Percentiles rank a stretch among this genome's conserved stretches.
phyloP scores from a whole-genome alignment of 768 basidiomycete species.

The Lepiota subincarnata region DNA sequence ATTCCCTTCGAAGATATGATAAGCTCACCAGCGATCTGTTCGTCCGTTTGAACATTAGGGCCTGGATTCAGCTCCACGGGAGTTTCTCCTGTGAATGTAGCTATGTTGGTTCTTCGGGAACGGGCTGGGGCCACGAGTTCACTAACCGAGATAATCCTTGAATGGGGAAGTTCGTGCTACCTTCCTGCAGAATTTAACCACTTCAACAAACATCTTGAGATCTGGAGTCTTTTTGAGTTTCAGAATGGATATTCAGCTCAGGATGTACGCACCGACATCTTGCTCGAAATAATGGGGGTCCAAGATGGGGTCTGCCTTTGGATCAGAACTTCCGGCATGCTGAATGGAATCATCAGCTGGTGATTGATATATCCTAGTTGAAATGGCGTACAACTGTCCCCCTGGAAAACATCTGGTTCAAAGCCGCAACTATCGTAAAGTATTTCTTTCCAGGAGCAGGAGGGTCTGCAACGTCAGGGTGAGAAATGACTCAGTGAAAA shows the following conservation, averaged over 20 bases:
- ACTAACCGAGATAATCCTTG: constrained; percentile 11
- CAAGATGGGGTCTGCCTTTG: not conserved
- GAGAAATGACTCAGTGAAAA: not conserved
- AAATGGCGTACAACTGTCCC: constrained; percentile 10
- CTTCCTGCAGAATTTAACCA: constrained; percentile 27
- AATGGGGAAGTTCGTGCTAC: constrained; percentile 24
- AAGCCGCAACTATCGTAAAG: constrained; percentile 1
- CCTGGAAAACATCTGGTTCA: constrained; percentile 13
- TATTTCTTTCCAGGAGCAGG: constrained; percentile 12
- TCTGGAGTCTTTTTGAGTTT: constrained; percentile 18
- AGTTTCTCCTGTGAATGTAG: too few species aligned
- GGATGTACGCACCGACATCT: not conserved
- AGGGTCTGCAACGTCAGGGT: not conserved
- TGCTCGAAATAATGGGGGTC: not conserved
- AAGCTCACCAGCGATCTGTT: constrained; percentile 27
- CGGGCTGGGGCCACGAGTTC: not conserved
- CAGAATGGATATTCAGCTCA: not conserved
- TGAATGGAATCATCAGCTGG: not conserved
- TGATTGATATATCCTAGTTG: not conserved
- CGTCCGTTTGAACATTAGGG: constrained; percentile 24
- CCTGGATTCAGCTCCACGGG: constrained; percentile 30
- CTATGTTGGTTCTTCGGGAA: not conserved
- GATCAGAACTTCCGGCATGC: not conserved
- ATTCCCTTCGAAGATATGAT: not conserved
- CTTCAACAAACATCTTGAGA: constrained; percentile 28